Evolutionary conservation across 352 stramenopile species (phyloP), one percentile per base, ranked within the genome.

Genomic region (Phytopythium ostracodes): DNA sequence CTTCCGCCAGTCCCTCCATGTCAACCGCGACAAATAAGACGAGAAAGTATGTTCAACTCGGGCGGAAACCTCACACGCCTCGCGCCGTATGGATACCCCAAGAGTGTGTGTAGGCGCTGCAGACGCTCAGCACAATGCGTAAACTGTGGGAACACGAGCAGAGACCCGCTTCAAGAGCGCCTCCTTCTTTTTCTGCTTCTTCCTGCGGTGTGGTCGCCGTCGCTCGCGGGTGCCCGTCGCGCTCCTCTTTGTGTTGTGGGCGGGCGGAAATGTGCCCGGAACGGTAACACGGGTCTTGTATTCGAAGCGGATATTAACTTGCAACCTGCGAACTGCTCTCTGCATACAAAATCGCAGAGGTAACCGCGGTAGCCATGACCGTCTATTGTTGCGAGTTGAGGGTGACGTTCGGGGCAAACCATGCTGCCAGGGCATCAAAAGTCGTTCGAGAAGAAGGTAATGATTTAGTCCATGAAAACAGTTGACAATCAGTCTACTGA

Each of bases 1-100:
- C 47, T 36, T 64, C 68, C 22, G 18, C 33, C 25, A 50, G 44
- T 31, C 29, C 61, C 38, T 72, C 56, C 33, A 52, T 35, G 1
- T n/a, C 47, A 14, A 14, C 4, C 14, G 0, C 22, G n/a, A 38
- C 33, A 10, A 38, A 38, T 38, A 38, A 38, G 33, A 38, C n/a
- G n/a, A 38, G 33, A 38, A 38, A 38, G 33, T 38, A 4, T 10
- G 33, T 38, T 38, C 33, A 38, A 38, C 33, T 38, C 33, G 33
- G 24, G 40, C 15, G 18, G 40, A 47, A 47, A 47, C 40, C 18
- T 24, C 38, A 10, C 40, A 4, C 18, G 18, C 40, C 7, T 4
- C 4, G n/a, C 8, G 1, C 20, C 29, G 24, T 22, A 20, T 29
- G 2, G 29, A 29, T n/a, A n/a, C n/a, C 33, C 20, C 11, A 18